Evolutionary conservation across 768 basidiomycete genomes (phyloP), one percentile per base, ranked within the genome.

Genomic region (Suillus subaureus): DNA sequence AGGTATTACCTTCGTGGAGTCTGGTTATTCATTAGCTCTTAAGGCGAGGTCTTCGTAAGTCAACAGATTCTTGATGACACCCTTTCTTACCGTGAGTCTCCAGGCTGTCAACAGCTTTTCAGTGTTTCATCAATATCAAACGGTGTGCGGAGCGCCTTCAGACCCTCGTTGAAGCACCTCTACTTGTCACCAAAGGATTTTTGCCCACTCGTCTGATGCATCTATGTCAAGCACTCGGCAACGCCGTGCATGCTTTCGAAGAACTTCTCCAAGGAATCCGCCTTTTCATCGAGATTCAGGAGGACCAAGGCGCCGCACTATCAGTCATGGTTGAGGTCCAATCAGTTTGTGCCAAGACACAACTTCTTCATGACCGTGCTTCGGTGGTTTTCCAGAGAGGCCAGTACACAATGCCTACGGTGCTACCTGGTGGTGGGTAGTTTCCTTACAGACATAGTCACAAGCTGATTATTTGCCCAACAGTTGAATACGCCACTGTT

Each of bases 1-100:
- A 67, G 93, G 90, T 8, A 75, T 92, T 21, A 88, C 85, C 68
- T 84, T 92, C 64, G 82, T 94, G 6, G 95, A 98, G 75, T 94
- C 90, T 49, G 84, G 87, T 2, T 90, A 94, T 74, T 83, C 83
- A 4, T 77, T 90, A 57, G 90, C 90, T 2, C 69, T 96, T 18
- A 83, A 84, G 43, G 75, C 86, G 35, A 82, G 94, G 73, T 76
- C 84, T 39, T 76, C 84, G 96, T 96, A 75, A 77, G 89, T 80
- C 26, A 33, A 28, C n/a, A 64, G 5, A 42, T 43, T 69, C 9
- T 23, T 62, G 6, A n/a, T 54, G 21, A 39, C 31, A 28, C 40
- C 35, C 4, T 68, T 31, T 55, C 49, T 54, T 23, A 26, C 28
- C 26, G n/a, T 37, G 65, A 72, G 79, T 71, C 37, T 57, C 15